Conservation (phyloP, 495 filamentous ascomycete genomes). For the Cetradonia linearis region DNA sequence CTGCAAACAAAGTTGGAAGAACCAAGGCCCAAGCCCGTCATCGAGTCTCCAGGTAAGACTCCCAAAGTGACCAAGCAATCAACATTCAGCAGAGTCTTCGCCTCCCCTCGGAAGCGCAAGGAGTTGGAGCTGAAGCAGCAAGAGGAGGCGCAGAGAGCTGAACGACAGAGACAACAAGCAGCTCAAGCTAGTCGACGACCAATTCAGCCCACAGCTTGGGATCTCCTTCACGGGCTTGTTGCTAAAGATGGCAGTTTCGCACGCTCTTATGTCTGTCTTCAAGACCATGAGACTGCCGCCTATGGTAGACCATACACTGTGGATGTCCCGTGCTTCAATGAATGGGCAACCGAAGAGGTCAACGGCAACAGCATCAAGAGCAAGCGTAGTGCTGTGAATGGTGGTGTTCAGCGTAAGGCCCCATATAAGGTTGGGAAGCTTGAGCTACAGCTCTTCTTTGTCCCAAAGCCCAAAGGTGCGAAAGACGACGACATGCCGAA, state of each 20-base stretch:
- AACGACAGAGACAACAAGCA: constrained; percentile 53
- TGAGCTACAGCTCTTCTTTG: constrained; percentile 84
- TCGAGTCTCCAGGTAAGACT: constrained; percentile 47
- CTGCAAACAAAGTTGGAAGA: constrained; percentile 89
- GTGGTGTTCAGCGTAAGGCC: constrained; percentile 52
- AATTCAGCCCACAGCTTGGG: constrained; percentile 58
- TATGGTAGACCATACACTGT: constrained; percentile 80
- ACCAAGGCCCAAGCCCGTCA: constrained; percentile 46
- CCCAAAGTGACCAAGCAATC: constrained; percentile 57
- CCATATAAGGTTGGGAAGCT: constrained; percentile 93
- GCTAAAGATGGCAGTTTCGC: constrained; percentile 88
- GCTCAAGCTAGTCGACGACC: constrained; percentile 48
- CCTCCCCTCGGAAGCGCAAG: constrained; percentile 88
- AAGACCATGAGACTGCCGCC: constrained; percentile 76
- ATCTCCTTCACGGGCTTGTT: constrained; percentile 73
- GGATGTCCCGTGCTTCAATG: constrained; percentile 90
- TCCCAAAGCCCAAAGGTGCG: constrained; percentile 81
- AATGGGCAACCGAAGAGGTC: constrained; percentile 87
- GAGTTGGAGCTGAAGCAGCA: constrained; percentile 75
- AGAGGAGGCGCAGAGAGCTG: constrained; percentile 58
- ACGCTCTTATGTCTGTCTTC: constrained; percentile 82
- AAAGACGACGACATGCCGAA: constrained; percentile 95
- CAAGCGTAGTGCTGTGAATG: constrained; percentile 61
- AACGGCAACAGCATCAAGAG: constrained; percentile 72
- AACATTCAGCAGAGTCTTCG: constrained; percentile 83